phyloP scores from a whole-genome alignment of 306 rosid species.

The Cercis canadensis region DNA sequence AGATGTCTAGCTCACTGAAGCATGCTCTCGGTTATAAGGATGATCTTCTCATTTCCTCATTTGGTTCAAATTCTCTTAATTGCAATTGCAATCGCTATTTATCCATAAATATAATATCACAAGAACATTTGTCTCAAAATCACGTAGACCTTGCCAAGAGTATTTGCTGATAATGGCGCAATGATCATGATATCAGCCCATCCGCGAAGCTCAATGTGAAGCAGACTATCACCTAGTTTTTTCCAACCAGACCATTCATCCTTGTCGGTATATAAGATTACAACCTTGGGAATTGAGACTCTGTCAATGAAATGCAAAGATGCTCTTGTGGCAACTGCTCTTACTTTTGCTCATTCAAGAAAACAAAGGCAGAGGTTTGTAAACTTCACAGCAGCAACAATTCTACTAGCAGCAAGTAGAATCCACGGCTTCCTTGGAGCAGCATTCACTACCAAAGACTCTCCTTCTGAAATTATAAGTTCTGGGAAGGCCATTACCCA shows the following conservation, averaged over 20 bases:
- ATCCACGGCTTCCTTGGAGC: slow-evolving; percentile 72
- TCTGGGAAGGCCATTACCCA: slow-evolving; percentile 66
- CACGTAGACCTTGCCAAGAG: slow-evolving; percentile 95
- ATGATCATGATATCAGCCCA: slow-evolving; percentile 95
- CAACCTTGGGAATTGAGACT: slow-evolving; percentile 53
- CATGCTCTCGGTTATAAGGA: too few species aligned
- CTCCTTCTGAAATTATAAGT: slow-evolving; percentile 39
- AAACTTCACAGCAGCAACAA: slow-evolving; percentile 74
- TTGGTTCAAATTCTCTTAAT: too few species aligned
- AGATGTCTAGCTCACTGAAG: too few species aligned
- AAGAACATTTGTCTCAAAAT: too few species aligned
- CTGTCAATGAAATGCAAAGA: slow-evolving; percentile 64
- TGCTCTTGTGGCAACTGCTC: slow-evolving; percentile 64
- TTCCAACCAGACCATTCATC: slow-evolving; percentile 71
- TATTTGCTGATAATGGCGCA: slow-evolving; percentile 92
- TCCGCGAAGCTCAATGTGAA: slow-evolving; percentile 74
- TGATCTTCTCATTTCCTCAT: too few species aligned
- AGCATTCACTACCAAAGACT: slow-evolving; percentile 37
- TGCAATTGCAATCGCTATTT: too few species aligned
- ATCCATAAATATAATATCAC: too few species aligned
- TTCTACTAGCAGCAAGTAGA: slow-evolving; percentile 82
- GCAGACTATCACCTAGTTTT: slow-evolving; percentile 67
- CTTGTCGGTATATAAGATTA: slow-evolving; percentile 51
- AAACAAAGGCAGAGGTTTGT: slow-evolving; percentile 58
- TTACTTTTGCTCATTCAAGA: slow-evolving; percentile 79